Evolutionary conservation across 495 filamentous ascomycete genomes (phyloP), one percentile per base, ranked within the genome.

Genomic region (Trichocladium uniseriatum): DNA sequence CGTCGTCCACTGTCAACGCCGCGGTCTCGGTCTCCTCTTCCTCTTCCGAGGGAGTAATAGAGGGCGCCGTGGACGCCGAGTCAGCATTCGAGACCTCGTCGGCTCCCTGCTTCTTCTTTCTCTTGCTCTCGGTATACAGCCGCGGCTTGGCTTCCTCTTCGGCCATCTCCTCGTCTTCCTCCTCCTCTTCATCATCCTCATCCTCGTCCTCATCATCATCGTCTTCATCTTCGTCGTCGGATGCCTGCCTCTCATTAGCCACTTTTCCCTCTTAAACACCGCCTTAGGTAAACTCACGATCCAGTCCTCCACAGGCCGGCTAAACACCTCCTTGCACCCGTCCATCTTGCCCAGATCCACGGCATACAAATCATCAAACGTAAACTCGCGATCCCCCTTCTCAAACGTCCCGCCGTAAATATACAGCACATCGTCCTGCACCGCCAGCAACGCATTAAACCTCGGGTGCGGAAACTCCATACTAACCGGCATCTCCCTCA

Each of bases 371-470:
- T 97, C 91, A 61, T 95, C 89, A 66, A 94, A 94, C 1, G 86
- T 95, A 58, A 84, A 95, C 63, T 98, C 92, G 15, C 85, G 78
- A 59, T 97, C 92, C 18, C 86, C 90, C 65, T 91, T 89, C 60
- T 98, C 92, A 57, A 86, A 95, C 0, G 89, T 98, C 13, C 92
- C 92, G 16, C 92, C 89, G 58, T 91, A 95, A 20, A 95, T 84
- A 60, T 92, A 98, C 0, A 97, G 72, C 13, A 84, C 78, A 66
- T 98, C 92, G 45, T 88, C 87, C 66, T 95, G 89, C 8, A 97
- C 87, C 1, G 92, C 79, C 34, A 98, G 68, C 53, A 89, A 85
- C 3, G 86, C 83, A 54, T 96, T 95, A 67, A 97, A 96, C 37
- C 92, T 73, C 29, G 76, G 76, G 58, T 94, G 89, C 35, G 92